Percentiles rank a stretch among this genome's conserved stretches.
Evolutionary conservation across 176 grass and related monocot genomes (phyloP).

Genomic region (Oryza rufipogon): DNA sequence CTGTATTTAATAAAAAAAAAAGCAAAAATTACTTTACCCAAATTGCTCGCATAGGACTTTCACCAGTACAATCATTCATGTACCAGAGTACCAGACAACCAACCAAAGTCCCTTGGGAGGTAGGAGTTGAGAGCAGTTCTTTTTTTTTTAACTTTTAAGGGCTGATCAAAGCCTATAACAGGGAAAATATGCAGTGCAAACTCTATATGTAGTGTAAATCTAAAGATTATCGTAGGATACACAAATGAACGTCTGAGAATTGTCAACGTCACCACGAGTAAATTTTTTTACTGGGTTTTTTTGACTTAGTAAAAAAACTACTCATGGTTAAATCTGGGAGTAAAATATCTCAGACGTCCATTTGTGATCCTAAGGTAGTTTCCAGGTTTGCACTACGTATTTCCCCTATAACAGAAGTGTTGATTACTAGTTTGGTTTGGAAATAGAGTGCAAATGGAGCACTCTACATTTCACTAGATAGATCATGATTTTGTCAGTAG

Average conservation of each 20-base stretch:
- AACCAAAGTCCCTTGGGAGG: not conserved
- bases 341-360: too few relatives aligned
- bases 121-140: not conserved
- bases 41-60: not conserved
- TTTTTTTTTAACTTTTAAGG: not conserved
- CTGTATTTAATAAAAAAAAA: too few relatives aligned
- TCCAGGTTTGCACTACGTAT: too few relatives aligned
- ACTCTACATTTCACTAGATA: not conserved
- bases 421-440: not conserved
- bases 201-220: too few relatives aligned
- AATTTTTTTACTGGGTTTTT: too few relatives aligned
- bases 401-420: not conserved
- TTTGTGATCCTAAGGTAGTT: too few relatives aligned
- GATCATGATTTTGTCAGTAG: not conserved
- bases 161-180: not conserved
- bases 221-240: too few relatives aligned
- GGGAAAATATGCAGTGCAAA: not conserved
- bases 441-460: not conserved
- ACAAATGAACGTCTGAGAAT: too few relatives aligned
- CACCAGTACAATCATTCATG: slow-evolving; percentile 3
- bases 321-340: too few relatives aligned
- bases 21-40: too few relatives aligned
- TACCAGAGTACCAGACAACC: not conserved
- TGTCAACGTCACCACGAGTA: too few relatives aligned
- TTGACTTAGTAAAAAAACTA: too few relatives aligned